Evolutionary conservation across 345 rosid species (phyloP), one percentile per base, ranked within the genome.

Genomic region (Angophora floribunda): DNA sequence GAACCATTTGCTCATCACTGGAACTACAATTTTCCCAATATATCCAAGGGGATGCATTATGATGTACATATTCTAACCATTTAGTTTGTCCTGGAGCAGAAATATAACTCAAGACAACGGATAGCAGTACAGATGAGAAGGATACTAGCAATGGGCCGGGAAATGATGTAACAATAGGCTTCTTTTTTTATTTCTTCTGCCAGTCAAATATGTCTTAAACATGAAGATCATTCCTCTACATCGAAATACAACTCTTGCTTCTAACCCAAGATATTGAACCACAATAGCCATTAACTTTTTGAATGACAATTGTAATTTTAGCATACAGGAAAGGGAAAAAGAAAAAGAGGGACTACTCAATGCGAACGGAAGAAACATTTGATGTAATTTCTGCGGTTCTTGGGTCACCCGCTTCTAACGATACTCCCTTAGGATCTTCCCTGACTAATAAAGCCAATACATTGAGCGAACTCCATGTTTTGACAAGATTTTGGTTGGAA

Each of bases 381-480:
- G 95, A 90, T 85, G 96, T 91, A 79, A 97, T 90, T 88, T 93
- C 93, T 88, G 85, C 85, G 86, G 92, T 93, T 91, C 97, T 93
- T 70, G 99, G 99, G 90, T 98, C 99, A 51, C 95, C 93, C 84
- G 91, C 91, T 92, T 97, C 99, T 89, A 98, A 89, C 75, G 94
- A 92, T 91, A 97, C 97, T 28, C 99, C 99, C 11, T 86, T 91
- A 79, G 99, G 96, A 88, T 98, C 99, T 96, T 97, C 99, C 89
- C 94, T 90, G 80, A 97, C 99, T 90, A 98, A 90, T 93, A 98
- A 91, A 90, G 96, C 97, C 75, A 98, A 92, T 57, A 98, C 96
- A 87, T 94, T 93, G 86, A 70, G 93, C 6, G 94, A 93, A 89
- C 96, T 96, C 99, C 99, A 97, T 70, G 94, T 91, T 89, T 91